Conservation (phyloP, 768 basidiomycete species). For the Termitomyces sp. region DNA sequence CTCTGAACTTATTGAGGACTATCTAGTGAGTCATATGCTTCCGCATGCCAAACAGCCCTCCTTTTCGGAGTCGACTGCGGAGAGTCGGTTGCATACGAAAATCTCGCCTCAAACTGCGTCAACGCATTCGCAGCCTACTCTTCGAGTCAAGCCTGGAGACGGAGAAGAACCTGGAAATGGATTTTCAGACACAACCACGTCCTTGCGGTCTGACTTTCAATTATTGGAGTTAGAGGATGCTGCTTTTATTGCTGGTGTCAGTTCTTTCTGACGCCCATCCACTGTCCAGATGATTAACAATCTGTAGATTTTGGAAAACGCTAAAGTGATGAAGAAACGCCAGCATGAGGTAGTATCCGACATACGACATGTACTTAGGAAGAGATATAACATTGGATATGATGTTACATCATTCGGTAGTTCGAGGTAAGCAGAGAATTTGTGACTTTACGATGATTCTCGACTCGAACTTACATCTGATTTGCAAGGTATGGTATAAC, state of each 20-base stretch:
- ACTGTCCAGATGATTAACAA: not conserved
- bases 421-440: constrained; percentile 19
- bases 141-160: too few species aligned
- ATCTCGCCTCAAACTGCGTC: too few species aligned
- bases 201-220: not conserved
- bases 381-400: constrained; percentile 27
- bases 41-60: too few species aligned
- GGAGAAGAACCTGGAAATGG: too few species aligned
- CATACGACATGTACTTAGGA: constrained; percentile 20
- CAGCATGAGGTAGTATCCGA: not conserved
- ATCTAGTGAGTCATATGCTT: too few species aligned
- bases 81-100: too few species aligned
- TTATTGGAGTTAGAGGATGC: not conserved
- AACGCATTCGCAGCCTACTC: too few species aligned
- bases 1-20: not conserved
- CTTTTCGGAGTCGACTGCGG: too few species aligned
- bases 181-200: not conserved
- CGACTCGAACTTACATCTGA: not conserved
- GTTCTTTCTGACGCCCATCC: not conserved
- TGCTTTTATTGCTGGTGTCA: not conserved
- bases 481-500: constrained; percentile 36
- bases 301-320: not conserved
- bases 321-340: not conserved
- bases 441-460: too few species aligned
- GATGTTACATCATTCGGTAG: constrained; percentile 43